Percentiles rank a stretch among this genome's conserved stretches.
phyloP scores from a whole-genome alignment of 2,329 filamentous ascomycete species.

The Penicillium sp. region DNA sequence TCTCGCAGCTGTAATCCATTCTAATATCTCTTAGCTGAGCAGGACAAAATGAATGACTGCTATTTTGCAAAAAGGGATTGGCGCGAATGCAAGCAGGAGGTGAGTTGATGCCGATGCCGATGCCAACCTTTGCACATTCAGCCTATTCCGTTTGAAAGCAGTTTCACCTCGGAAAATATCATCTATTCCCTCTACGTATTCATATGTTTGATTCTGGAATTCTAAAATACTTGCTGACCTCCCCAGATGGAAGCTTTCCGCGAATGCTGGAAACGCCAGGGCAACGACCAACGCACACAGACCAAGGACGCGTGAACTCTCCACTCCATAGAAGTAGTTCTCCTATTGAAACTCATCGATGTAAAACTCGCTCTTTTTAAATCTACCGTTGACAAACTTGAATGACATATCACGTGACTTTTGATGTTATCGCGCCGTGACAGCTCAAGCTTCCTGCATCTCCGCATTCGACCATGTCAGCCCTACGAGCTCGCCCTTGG shows the following conservation, averaged over 20 bases:
- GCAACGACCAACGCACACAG: slow-evolving; percentile 76
- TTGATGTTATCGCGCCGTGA: neutral
- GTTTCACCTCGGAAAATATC: no score
- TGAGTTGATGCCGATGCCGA: slow-evolving; percentile 47
- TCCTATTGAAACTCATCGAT: slow-evolving; percentile 1
- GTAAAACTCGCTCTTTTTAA: neutral
- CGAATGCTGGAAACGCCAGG: slow-evolving; percentile 83
- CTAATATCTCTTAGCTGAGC: slow-evolving; percentile 59
- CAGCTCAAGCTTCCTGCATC: slow-evolving; percentile 5
- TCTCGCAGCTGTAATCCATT: neutral
- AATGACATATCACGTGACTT: neutral
- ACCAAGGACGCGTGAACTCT: slow-evolving; percentile 58
- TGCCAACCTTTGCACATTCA: no score
- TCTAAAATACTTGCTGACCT: neutral
- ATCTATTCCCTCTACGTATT: no score
- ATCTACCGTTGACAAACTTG: neutral
- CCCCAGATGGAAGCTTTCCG: slow-evolving; percentile 83
- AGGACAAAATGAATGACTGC: slow-evolving; percentile 86
- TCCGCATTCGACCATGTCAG: slow-evolving; percentile 21
- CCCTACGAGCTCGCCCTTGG: slow-evolving; percentile 18
- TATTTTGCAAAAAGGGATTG: slow-evolving; percentile 96
- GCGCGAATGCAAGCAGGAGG: slow-evolving; percentile 81
- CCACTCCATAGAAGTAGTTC: neutral
- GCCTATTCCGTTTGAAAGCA: no score
- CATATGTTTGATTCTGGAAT: no score